Evolutionary conservation across 2,329 filamentous ascomycete species (phyloP), one percentile per base, ranked within the genome.

Genomic region (Diplodia scrobiculata): DNA sequence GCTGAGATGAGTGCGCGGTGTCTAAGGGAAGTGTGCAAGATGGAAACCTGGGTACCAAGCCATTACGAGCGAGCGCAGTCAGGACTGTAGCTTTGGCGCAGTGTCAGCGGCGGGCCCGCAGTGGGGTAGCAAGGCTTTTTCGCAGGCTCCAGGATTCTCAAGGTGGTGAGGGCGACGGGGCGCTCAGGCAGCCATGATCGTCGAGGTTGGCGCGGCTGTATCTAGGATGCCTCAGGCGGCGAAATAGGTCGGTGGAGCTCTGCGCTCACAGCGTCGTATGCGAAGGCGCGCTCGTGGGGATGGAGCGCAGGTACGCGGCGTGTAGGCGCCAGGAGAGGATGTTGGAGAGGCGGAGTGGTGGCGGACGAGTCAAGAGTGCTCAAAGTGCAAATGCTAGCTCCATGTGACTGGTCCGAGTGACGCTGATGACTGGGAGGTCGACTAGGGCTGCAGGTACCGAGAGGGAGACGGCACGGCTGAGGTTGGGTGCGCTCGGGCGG

Each of bases 351-450:
- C 52, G 52, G 59, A 5, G 59, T 41, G 13, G 51, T 21, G 63
- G 32, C 17, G 25, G 48, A 47, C 47, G 48, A 62, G 65, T 58
- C 54, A 58, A 48, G 53, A 27, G 52, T 41, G 25, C 47, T 64
- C 62, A 65, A 58, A 36, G 51, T 54, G 63, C 63, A 19, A 32
- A 32, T 65, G 63, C 50, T 55, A 65, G 63, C 64, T 66, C 65
- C 65, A 66, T 66, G 65, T 66, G 65, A 66, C 65, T 66, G 54
- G 65, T 54, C 25, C 65, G 36, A 54, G 41, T 66, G 65, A 66
- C 65, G 65, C 25, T 53, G 55, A 62, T 63, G 65, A 54, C 55
- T 62, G 64, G 36, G 21, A 34, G 41, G 48, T 29, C n/a, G 50
- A 10, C 62, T 29, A 5, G 60, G 60, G 48, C 50, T 10, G 62